Evolutionary conservation across 2,329 filamentous ascomycete genomes (phyloP), one percentile per base, ranked within the genome.

Genomic region (Penicillium sp.): DNA sequence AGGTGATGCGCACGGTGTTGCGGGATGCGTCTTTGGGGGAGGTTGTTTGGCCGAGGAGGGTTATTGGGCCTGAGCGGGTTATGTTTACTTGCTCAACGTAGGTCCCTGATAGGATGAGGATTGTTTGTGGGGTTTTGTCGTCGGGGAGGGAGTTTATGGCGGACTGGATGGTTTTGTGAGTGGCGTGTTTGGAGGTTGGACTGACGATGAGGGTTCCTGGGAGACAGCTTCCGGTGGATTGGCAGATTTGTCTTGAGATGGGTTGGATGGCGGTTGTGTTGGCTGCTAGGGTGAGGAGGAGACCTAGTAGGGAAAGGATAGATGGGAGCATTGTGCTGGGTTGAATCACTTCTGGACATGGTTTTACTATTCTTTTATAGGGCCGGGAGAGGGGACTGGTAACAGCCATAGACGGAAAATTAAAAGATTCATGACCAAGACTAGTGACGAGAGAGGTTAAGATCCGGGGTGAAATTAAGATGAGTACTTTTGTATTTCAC

Each of bases 31-130:
- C 74, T 14, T 78, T 76, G 4, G 81, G 78, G 2, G 68, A 62
- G n/a, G 70, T 63, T 1, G 80, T 84, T 58, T 83, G 77, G n/a
- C 85, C 86, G 0, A 88, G 77, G 7, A 88, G 75, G 28, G 83
- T 85, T 7, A 88, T 73, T 0, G 86, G 84, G 0, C 82, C 84
- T 1, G 75, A 69, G 1, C 85, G 83, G 4, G 85, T 88, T 56
- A 88, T 77, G 60, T 88, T 88, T 57, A 88, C 71, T 69, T 87
- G 84, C 64, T 88, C 85, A 1, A 75, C 81, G 63, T 88, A 88
- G 56, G 77, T 78, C 0, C 85, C 85, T 0, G 84, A 77, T 0
- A 81, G 78, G 43, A 88, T 80, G 12, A 88, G 77, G 61, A 88
- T 87, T 17, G 78, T 78, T 54, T 81, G 75, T 0, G 78, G 66